Evolutionary conservation across 2,329 filamentous ascomycete genomes (phyloP).

Genomic region (Alternaria gaisen): DNA sequence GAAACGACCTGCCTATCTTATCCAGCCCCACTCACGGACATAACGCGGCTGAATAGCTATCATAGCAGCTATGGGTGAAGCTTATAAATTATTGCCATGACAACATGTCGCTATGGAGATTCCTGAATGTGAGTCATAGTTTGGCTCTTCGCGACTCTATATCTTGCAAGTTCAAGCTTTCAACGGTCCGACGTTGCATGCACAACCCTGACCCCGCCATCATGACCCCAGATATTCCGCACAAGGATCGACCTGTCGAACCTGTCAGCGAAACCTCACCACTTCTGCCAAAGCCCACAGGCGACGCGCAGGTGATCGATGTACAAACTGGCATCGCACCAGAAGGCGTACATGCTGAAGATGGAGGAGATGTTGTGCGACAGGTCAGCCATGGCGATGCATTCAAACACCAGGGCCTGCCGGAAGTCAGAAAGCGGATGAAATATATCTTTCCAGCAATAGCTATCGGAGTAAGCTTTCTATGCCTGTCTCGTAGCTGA

Average conservation of each 20-base stretch:
- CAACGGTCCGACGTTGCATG: slow-evolving; percentile 1
- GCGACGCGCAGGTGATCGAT: slow-evolving; percentile 27
- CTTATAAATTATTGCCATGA: not conserved
- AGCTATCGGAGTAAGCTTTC: slow-evolving; percentile 64
- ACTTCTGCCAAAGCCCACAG: slow-evolving; percentile 48
- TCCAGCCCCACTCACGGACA: slow-evolving; percentile 4
- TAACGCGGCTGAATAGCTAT: not conserved
- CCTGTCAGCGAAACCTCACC: slow-evolving; percentile 55
- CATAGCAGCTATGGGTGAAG: not conserved
- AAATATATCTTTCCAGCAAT: slow-evolving; percentile 69
- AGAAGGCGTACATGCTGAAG: slow-evolving; percentile 22
- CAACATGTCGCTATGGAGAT: not conserved
- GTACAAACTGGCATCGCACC: slow-evolving; percentile 37
- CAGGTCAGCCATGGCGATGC: slow-evolving; percentile 43
- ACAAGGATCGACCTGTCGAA: not conserved
- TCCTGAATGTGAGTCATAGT: not conserved
- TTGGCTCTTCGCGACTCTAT: not conserved
- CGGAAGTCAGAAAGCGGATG: slow-evolving; percentile 61
- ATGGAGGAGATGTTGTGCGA: slow-evolving; percentile 48
- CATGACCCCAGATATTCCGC: slow-evolving; percentile 9
- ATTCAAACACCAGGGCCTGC: slow-evolving; percentile 55
- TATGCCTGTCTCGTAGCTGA: not conserved
- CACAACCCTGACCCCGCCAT: slow-evolving; percentile 7
- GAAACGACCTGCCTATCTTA: slow-evolving; percentile 3
- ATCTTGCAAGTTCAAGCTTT: not conserved